Conservation (phyloP, 352 stramenopile genomes). For the Phytophthora cactorum region DNA sequence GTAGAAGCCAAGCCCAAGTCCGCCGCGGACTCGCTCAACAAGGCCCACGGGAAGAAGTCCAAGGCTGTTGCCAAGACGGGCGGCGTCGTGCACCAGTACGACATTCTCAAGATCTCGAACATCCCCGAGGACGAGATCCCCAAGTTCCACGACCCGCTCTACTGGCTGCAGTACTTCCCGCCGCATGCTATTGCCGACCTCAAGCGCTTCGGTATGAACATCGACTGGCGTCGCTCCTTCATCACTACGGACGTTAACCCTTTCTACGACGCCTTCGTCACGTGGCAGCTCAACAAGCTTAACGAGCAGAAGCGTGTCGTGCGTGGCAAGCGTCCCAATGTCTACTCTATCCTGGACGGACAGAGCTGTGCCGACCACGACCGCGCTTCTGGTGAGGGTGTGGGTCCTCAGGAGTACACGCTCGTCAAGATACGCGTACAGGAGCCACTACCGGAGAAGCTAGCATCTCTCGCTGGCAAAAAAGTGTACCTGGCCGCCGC, state of each 20-base stretch:
- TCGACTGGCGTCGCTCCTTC: constrained; percentile 99
- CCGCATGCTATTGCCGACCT: constrained; percentile 97
- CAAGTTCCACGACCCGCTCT: constrained; percentile 96
- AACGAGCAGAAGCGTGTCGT: constrained; percentile 89
- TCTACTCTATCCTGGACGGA: constrained; percentile 98
- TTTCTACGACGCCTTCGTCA: constrained; percentile 99
- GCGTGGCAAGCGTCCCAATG: constrained; percentile 98
- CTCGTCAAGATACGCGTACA: constrained; percentile 97
- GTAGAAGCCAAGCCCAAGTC: constrained; percentile 16
- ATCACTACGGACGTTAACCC: constrained; percentile 99
- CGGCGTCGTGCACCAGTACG: constrained; percentile 97
- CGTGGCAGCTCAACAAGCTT: constrained; percentile 99
- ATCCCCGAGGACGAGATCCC: constrained; percentile 95
- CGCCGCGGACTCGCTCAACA: constrained; percentile 80
- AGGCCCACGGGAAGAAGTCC: constrained; percentile 97
- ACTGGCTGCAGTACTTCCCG: constrained; percentile 99
- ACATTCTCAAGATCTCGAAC: constrained; percentile 97
- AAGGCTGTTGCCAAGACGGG: constrained; percentile 99
- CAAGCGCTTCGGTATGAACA: constrained; percentile 96
- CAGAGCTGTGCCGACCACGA: constrained; percentile 99
- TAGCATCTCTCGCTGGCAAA: constrained; percentile 81
- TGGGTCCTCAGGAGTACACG: constrained; percentile 99
- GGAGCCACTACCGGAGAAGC: constrained; percentile 79
- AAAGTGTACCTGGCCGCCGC: constrained; percentile 98
- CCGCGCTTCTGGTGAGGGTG: constrained; percentile 97